Base-by-base conservation (phyloP, 2,329 filamentous ascomycete genomes). In the Corinectria fuckeliana region DNA sequence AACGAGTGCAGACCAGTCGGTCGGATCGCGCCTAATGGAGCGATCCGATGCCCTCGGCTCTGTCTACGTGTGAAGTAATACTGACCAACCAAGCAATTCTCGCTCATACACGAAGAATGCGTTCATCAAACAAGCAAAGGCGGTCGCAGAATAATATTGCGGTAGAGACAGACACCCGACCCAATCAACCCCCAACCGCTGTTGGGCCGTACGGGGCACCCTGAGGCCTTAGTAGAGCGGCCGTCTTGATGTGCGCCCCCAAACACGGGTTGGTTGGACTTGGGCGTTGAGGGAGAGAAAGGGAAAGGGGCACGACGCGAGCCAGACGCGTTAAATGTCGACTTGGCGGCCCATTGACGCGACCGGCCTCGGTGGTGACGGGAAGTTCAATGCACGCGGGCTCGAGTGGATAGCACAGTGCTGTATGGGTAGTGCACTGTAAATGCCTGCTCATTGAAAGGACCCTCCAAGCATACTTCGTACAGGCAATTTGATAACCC, bases 251-350 rank as follows among this genome's bases (percentile, higher is more conserved):
- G 49, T 51, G 26, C 20, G 52, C 3, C 21, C 55, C 50, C 42
- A 52, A 58, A 64, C 50, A 64, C 25, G 50, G 49, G 48, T 47
- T 36, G 32, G 18, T 45, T 66, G 59, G 67, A 63, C 65, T 68
- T 56, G 23, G 44, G 51, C 39, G 59, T 59, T 56, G 51, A 54
- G 57, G 34, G 25, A 30, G 28, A 23, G 54, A 56, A 48, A 28
- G 36, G 28, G 26, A 56, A 56, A 48, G 57, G 53, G 48, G 57
- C 21, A 32, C 16, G 18, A 60, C 68, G 68, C 59, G 68, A 59
- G 39, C 23, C 23, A 50, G 58, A 70, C 68, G 68, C 64, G 68
- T 70, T 59, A 52, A 69, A 64, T 67, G 64, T 67, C 62, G 63
- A 34, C 62, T 39, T 49, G 23, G 32, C 47, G 44, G 38, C 30